These are phyloP conservation scores for Metschnikowia borealis DNA, from an alignment of 805 yeast species.

Conservation along the genomic window DNA sequence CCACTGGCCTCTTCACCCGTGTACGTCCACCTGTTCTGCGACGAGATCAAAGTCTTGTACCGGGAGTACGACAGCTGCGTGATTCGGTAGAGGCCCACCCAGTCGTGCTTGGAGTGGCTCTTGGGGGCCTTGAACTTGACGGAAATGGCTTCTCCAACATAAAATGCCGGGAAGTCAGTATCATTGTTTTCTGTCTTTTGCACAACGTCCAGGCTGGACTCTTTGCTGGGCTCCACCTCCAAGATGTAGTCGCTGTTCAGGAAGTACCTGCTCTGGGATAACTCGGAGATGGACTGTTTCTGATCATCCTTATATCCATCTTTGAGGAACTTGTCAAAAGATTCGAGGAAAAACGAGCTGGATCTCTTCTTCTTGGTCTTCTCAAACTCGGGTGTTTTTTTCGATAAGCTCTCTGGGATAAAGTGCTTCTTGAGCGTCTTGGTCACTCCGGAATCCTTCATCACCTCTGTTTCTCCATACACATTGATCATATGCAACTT, in stretches of 20 bases:
- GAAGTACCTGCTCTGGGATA: slow-evolving; percentile 38
- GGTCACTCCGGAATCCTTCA: slow-evolving; percentile 50
- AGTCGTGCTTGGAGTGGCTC: slow-evolving; percentile 49
- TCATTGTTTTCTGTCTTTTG: too few relatives aligned
- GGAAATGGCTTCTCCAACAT: slow-evolving; percentile 51
- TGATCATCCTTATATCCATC: slow-evolving; percentile 22
- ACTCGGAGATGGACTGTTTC: slow-evolving; percentile 33
- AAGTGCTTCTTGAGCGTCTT: slow-evolving; percentile 41
- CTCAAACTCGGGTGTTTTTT: slow-evolving; percentile 14
- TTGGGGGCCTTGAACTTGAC: slow-evolving; percentile 55
- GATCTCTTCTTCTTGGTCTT: slow-evolving; percentile 12
- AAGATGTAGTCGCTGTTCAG: slow-evolving; percentile 34
- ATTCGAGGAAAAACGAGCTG: slow-evolving; percentile 39
- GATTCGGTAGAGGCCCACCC: slow-evolving; percentile 74
- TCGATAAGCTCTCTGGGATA: slow-evolving; percentile 36
- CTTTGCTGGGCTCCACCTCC: slow-evolving; percentile 14
- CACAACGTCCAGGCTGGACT: background rate
- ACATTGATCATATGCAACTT: slow-evolving; percentile 72
- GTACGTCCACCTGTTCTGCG: slow-evolving; percentile 64
- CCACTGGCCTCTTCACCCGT: slow-evolving; percentile 41
- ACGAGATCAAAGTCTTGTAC: slow-evolving; percentile 54
- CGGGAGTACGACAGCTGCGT: slow-evolving; percentile 55
- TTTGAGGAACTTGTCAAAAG: slow-evolving; percentile 44
- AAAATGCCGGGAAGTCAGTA: slow-evolving; percentile 14
- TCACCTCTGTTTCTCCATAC: slow-evolving; percentile 61